These are phyloP conservation scores for Geotrichum fermentans DNA, from an alignment of 1,139 yeast species.

Conservation along the genomic window DNA sequence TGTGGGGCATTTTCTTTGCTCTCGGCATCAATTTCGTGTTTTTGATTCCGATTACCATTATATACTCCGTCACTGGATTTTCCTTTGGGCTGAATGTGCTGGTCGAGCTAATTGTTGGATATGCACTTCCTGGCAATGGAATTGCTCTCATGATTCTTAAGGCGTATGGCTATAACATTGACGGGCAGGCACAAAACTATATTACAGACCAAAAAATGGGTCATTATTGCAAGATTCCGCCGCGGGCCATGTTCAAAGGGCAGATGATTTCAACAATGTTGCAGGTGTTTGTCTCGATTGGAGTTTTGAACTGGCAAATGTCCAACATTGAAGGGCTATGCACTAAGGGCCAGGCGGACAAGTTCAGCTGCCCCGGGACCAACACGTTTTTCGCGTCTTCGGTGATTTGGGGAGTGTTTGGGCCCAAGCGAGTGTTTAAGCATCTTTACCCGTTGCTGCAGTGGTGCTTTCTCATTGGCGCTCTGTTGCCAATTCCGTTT, in stretches of 20 bases:
- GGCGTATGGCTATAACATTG: slow-evolving; percentile 54
- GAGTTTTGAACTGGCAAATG: slow-evolving; percentile 51
- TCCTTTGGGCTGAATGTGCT: slow-evolving; percentile 52
- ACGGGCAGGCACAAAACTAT: slow-evolving; percentile 56
- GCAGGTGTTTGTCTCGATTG: slow-evolving; percentile 45
- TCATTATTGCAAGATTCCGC: slow-evolving; percentile 57
- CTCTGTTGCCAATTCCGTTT: slow-evolving; percentile 11
- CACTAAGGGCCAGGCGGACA: slow-evolving; percentile 37
- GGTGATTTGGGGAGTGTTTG: slow-evolving; percentile 53
- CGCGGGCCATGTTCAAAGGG: slow-evolving; percentile 55
- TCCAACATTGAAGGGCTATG: slow-evolving; percentile 47
- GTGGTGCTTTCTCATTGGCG: slow-evolving; percentile 37
- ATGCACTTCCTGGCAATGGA: slow-evolving; percentile 59
- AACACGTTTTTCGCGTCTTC: slow-evolving; percentile 28
- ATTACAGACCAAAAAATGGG: slow-evolving; percentile 54
- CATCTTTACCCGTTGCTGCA: slow-evolving; percentile 35
- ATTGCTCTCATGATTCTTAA: slow-evolving; percentile 53
- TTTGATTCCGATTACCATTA: slow-evolving; percentile 47
- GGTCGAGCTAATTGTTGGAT: slow-evolving; percentile 53
- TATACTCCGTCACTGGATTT: slow-evolving; percentile 49
- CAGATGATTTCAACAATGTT: slow-evolving; percentile 45
- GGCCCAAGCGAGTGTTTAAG: slow-evolving; percentile 43
- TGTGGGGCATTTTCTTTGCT: slow-evolving; percentile 55
- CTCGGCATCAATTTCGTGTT: slow-evolving; percentile 51
- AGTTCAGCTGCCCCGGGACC: slow-evolving; percentile 39